A percentile compares a stretch with the other conserved stretches of the same genome.
Conservation (phyloP, 352 stramenopile genomes). For the Globisporangium recalcitrans region DNA sequence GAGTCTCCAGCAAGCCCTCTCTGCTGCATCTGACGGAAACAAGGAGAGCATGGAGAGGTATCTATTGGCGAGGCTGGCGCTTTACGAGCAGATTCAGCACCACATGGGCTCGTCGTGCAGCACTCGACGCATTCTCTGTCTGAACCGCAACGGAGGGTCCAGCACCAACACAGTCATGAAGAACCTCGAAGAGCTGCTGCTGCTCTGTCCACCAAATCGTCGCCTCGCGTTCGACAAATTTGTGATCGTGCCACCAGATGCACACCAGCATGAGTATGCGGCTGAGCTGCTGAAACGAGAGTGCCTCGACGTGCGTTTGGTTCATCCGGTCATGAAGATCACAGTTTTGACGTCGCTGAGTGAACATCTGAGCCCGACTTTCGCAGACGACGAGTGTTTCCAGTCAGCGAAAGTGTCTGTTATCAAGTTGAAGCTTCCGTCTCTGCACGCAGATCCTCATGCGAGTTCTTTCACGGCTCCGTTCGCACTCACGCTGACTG, state of each 20-base stretch:
- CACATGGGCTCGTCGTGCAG: constrained; percentile 20
- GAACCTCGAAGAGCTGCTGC: constrained; percentile 15
- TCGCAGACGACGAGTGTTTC: not conserved
- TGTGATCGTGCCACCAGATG: constrained; percentile 11
- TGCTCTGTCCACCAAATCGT: constrained; percentile 1
- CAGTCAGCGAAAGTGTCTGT: constrained; percentile 9
- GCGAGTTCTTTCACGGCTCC: constrained; percentile 9
- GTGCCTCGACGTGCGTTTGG: not conserved
- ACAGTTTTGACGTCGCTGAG: constrained; percentile 23
- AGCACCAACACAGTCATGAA: constrained; percentile 17
- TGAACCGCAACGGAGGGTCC: constrained; percentile 17
- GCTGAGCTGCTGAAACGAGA: constrained; percentile 6
- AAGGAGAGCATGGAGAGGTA: not conserved
- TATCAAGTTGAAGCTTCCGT: constrained; percentile 17
- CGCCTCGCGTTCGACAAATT: constrained; percentile 23
- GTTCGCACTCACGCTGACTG: constrained; percentile 8
- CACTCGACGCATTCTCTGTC: constrained; percentile 24
- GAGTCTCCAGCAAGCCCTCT: constrained; percentile 12
- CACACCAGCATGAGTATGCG: not conserved
- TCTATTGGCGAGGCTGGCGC: constrained; percentile 20
- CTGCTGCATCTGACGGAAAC: constrained; percentile 1
- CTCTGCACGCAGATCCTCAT: constrained; percentile 9
- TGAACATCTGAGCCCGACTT: constrained; percentile 10
- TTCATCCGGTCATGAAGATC: constrained; percentile 17
- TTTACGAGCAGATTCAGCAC: constrained; percentile 25